These are phyloP conservation scores for Populus nigra DNA, from an alignment of 345 rosid species.

Conservation along the genomic window DNA sequence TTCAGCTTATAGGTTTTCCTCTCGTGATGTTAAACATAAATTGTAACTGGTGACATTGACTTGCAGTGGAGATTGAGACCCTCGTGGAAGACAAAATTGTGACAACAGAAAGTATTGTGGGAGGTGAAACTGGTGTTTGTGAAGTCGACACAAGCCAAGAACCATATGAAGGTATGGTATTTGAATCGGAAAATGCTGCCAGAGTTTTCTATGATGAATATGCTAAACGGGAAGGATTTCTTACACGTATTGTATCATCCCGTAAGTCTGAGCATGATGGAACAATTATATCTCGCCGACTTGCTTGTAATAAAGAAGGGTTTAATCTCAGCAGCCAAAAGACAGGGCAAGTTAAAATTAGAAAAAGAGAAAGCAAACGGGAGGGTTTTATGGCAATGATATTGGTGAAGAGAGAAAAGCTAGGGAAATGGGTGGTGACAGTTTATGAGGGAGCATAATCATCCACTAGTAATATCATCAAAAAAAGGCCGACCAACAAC, in stretches of 20 bases:
- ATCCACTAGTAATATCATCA: conserved; percentile 66
- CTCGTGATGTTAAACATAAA: neutral
- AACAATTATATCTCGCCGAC: conserved; percentile 75
- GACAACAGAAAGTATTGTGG: conserved; percentile 38
- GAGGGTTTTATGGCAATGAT: conserved; percentile 93
- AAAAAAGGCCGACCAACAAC: conserved; percentile 75
- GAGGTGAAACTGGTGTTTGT: conserved; percentile 20
- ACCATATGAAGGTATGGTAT: conserved; percentile 79
- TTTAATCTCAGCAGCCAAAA: conserved; percentile 62
- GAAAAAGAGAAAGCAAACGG: conserved; percentile 73
- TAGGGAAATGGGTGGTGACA: conserved; percentile 82
- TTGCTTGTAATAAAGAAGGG: conserved; percentile 95
- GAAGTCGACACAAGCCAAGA: conserved; percentile 23
- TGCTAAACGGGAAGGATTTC: conserved; percentile 72
- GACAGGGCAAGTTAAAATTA: conserved; percentile 55
- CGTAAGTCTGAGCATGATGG: conserved; percentile 91
- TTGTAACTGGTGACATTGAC: conserved; percentile 9
- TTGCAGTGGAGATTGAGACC: conserved; percentile 42
- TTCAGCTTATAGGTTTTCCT: too few relatives aligned
- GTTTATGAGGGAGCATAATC: conserved; percentile 81
- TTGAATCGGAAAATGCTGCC: conserved; percentile 84
- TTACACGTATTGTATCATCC: conserved; percentile 92
- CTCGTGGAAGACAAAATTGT: conserved; percentile 38
- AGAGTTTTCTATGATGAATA: conserved; percentile 80
- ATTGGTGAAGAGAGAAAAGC: conserved; percentile 65